Conservation (phyloP, 2,329 filamentous ascomycete genomes). For the Cordyceps cateniannulata region DNA sequence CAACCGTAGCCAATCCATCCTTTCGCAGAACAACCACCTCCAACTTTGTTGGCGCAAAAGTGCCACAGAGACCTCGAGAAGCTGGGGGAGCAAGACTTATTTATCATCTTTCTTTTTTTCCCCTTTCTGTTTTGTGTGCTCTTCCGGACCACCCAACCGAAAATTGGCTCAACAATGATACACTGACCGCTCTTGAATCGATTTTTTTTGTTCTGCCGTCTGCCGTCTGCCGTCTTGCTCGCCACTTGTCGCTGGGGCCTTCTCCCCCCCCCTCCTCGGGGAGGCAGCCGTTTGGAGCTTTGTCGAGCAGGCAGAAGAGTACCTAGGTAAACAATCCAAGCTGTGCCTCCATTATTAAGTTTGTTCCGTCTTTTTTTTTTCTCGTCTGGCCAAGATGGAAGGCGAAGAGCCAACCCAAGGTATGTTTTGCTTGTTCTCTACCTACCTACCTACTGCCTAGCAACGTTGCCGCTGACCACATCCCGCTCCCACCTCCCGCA, state of each 20-base stretch:
- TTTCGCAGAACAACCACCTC: neutral
- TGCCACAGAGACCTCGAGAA: neutral
- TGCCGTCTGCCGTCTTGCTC: neutral
- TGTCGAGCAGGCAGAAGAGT: neutral
- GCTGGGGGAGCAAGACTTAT: neutral
- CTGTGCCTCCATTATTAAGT: neutral
- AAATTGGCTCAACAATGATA: neutral
- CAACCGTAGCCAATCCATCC: conserved; percentile 13
- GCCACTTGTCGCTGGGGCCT: neutral
- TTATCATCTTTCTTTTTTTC: neutral
- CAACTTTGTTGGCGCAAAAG: neutral
- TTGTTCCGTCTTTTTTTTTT: neutral
- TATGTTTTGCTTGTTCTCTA: too few relatives aligned
- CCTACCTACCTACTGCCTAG: neutral
- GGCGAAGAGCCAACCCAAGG: conserved; percentile 39
- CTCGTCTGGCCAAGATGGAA: conserved; percentile 32
- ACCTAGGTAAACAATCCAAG: neutral
- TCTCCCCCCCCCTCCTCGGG: neutral
- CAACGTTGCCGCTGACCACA: neutral
- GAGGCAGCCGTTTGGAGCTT: neutral
- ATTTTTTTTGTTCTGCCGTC: neutral
- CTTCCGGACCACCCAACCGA: neutral
- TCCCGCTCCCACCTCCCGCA: neutral
- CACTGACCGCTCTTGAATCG: neutral
- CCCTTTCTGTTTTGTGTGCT: neutral